phyloP scores from a whole-genome alignment of 306 rosid species.

The Trifolium subterraneum region DNA sequence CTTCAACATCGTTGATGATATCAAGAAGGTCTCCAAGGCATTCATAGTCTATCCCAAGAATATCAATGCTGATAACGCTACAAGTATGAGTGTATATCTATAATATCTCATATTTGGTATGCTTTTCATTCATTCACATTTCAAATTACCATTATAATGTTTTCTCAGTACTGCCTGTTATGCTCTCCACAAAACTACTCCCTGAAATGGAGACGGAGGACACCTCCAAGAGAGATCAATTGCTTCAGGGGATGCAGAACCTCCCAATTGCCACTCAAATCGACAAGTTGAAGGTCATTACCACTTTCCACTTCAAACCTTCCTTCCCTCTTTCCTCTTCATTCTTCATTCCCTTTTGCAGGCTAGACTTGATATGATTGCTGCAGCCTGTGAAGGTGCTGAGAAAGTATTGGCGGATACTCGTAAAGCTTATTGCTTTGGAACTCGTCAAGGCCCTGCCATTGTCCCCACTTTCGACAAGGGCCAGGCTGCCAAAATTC shows the following conservation, averaged over 20 bases:
- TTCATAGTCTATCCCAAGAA: slow-evolving; percentile 84
- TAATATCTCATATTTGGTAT: background rate
- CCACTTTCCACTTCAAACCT: slow-evolving; percentile 16
- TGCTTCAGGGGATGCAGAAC: slow-evolving; percentile 90
- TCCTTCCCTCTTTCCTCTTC: slow-evolving; percentile 3
- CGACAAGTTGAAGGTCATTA: slow-evolving; percentile 73
- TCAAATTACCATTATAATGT: background rate
- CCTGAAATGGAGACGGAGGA: slow-evolving; percentile 96
- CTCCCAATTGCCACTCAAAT: slow-evolving; percentile 74
- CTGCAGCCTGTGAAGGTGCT: slow-evolving; percentile 92
- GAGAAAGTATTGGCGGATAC: slow-evolving; percentile 93
- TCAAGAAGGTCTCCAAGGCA: slow-evolving; percentile 87
- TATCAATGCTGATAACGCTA: slow-evolving; percentile 81
- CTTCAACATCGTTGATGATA: slow-evolving; percentile 89
- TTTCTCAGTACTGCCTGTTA: slow-evolving; percentile 72
- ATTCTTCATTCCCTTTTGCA: slow-evolving; percentile 43
- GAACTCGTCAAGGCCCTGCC: slow-evolving; percentile 83
- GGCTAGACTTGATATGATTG: slow-evolving; percentile 89
- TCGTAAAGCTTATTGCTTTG: slow-evolving; percentile 88
- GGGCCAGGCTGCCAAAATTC: slow-evolving; percentile 95
- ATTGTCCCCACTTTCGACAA: slow-evolving; percentile 85
- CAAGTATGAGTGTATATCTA: slow-evolving; percentile 45
- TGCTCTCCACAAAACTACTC: slow-evolving; percentile 83
- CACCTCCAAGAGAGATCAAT: slow-evolving; percentile 68
- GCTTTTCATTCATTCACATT: slow-evolving; percentile 3